Conservation (phyloP, 1,139 yeast species). For the Hyphopichia khmerensis region DNA sequence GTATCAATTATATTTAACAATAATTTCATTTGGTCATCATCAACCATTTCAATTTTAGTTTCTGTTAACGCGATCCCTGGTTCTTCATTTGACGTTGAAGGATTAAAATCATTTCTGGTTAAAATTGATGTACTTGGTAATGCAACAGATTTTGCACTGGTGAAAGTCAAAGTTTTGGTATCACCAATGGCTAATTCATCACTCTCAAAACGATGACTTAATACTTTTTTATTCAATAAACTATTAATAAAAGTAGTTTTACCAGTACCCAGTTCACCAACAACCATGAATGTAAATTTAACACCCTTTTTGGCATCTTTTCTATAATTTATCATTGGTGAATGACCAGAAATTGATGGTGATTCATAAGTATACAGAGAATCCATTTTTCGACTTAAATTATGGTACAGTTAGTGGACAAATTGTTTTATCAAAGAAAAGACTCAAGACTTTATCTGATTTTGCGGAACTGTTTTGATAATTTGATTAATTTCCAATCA, state of each 20-base stretch:
- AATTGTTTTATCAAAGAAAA: too few species aligned
- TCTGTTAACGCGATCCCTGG: constrained; percentile 67
- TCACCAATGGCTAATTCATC: constrained; percentile 25
- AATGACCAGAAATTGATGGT: constrained; percentile 34
- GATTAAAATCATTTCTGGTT: constrained; percentile 42
- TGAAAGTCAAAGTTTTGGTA: constrained; percentile 51
- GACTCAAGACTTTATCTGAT: too few species aligned
- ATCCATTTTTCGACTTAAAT: constrained; percentile 16
- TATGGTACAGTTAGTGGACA: too few species aligned
- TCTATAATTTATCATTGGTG: constrained; percentile 51
- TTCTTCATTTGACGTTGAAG: constrained; percentile 48
- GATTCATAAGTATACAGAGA: constrained; percentile 33
- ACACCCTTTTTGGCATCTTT: constrained; percentile 84
- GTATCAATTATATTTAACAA: constrained; percentile 66
- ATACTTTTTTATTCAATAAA: constrained; percentile 58
- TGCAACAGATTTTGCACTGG: constrained; percentile 51
- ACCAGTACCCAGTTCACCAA: constrained; percentile 83
- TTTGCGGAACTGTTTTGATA: too few species aligned
- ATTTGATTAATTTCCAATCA: too few species aligned
- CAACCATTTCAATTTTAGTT: constrained; percentile 66
- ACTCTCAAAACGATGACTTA: constrained; percentile 56
- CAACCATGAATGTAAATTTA: constrained; percentile 80
- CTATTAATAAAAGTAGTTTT: constrained; percentile 85
- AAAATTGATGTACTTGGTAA: constrained; percentile 46
- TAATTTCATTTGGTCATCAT: constrained; percentile 73